Conservation (phyloP, 129 eudicot species). For the Tanacetum coccineum region DNA sequence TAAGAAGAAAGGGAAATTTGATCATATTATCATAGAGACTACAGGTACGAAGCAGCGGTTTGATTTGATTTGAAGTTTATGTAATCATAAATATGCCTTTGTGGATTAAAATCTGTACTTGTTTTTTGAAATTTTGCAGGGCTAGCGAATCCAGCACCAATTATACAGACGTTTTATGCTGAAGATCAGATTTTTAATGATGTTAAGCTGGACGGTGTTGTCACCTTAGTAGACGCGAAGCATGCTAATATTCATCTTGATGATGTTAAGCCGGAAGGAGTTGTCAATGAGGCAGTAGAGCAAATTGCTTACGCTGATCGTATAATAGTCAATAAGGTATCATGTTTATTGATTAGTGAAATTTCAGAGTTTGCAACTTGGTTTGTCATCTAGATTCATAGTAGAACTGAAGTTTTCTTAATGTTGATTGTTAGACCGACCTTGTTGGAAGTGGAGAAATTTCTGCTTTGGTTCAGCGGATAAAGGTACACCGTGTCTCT, state of each 20-base stretch:
- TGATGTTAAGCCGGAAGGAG: constrained; percentile 92
- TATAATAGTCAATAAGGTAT: constrained; percentile 54
- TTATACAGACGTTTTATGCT: constrained; percentile 95
- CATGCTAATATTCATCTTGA: constrained; percentile 70
- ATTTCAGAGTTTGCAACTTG: not conserved
- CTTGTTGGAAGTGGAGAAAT: constrained; percentile 71
- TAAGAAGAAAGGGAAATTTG: constrained; percentile 78
- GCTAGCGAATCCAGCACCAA: constrained; percentile 95
- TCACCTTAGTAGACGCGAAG: constrained; percentile 93
- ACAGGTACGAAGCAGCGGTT: constrained; percentile 33
- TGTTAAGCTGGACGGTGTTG: constrained; percentile 96
- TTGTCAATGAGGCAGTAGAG: constrained; percentile 81
- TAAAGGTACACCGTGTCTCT: constrained; percentile 52
- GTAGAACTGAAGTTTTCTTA: constrained; percentile 13
- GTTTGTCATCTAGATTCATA: constrained; percentile 15
- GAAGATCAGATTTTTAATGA: constrained; percentile 86
- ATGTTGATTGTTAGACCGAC: constrained; percentile 65
- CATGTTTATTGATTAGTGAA: constrained; percentile 11
- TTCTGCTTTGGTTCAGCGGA: constrained; percentile 63
- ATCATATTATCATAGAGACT: no score
- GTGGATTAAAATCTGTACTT: not conserved
- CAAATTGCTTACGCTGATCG: not conserved
- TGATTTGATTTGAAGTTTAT: not conserved
- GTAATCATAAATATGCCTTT: not conserved
- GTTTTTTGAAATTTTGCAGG: constrained; percentile 42